phyloP scores from a whole-genome alignment of 306 rosid species.

The Vicia faba region DNA sequence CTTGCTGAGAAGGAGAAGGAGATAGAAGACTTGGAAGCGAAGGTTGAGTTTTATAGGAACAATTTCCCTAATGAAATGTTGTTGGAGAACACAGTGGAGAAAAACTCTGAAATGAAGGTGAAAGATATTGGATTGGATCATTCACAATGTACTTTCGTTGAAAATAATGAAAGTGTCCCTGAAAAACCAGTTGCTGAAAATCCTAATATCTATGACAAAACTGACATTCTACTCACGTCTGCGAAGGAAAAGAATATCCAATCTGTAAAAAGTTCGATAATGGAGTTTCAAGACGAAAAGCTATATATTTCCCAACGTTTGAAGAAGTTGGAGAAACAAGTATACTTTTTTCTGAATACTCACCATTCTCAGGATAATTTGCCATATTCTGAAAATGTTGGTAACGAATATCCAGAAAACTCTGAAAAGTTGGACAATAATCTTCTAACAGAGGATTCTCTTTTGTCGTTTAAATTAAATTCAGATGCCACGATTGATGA shows the following conservation, averaged over 20 bases:
- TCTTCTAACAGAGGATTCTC: conserved; percentile 41
- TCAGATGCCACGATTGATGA: conserved; percentile 22
- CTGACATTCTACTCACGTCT: conserved; percentile 32
- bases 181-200: conserved; percentile 40
- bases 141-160: conserved; percentile 43
- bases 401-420: conserved; percentile 36
- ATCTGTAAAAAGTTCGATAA: conserved; percentile 37
- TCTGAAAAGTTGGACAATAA: conserved; percentile 31
- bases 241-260: conserved; percentile 38
- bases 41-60: conserved; percentile 58
- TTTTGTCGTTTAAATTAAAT: conserved; percentile 35
- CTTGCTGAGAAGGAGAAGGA: conserved; percentile 76
- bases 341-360: conserved; percentile 48
- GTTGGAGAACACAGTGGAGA: conserved; percentile 43
- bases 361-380: conserved; percentile 37
- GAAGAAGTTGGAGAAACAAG: conserved; percentile 72
- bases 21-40: conserved; percentile 64
- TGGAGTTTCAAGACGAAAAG: conserved; percentile 67
- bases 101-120: conserved; percentile 55
- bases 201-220: conserved; percentile 39
- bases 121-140: conserved; percentile 76
- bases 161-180: conserved; percentile 37
- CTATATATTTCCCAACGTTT: conserved; percentile 52
- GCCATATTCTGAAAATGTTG: conserved; percentile 40
- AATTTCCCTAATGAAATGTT: conserved; percentile 56